Base-by-base conservation (phyloP, 2,329 filamentous ascomycete species). In the Trichoderma endophyticum region DNA sequence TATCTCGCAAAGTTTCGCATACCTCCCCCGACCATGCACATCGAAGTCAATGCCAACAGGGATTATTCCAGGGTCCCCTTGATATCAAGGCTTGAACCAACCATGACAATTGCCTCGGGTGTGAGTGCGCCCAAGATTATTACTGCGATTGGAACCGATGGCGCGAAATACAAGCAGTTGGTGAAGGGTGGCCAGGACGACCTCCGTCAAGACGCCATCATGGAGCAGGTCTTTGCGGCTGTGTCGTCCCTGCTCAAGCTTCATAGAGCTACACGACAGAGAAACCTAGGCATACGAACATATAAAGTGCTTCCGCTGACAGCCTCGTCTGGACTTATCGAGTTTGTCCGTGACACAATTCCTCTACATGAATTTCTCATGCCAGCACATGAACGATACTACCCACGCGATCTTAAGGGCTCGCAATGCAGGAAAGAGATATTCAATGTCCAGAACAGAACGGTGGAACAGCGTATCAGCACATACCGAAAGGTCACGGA, bases 171-270 rank as follows among this genome's bases (percentile, higher is more conserved):
- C 83, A 97, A 93, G 80, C 94, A 98, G 82, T 85, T 99, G 73
- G 93, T 97, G 79, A 99, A 99, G 85, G 94, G 94, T 74, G 95
- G 96, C 21, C 95, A 95, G 78, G 96, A 99, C 80, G 95, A 99
- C 79, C 87, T 99, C 14, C 92, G 97, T 9, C 96, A 99, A 83
- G 96, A 99, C 78, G 94, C 95, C 59, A 99, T 90, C 85, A 99
- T 99, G 97, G 97, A 99, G 81, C 96, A 99, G 82, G 96, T 99
- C 1, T 99, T 99, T 80, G 93, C 95, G 72, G 94, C 97, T 81
- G 96, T 98, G 26, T 98, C 94, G 72, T 93, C 93, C 66, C 88
- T 99, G 26, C 85, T 99, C 30, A 93, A 93, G 79, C 91, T 93
- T 63, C 94, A 98, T 80, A 91, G 93, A 70, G 88, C 91, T 14